Evolutionary conservation across 768 basidiomycete species (phyloP).

Genomic region (Russula dissimulans): DNA sequence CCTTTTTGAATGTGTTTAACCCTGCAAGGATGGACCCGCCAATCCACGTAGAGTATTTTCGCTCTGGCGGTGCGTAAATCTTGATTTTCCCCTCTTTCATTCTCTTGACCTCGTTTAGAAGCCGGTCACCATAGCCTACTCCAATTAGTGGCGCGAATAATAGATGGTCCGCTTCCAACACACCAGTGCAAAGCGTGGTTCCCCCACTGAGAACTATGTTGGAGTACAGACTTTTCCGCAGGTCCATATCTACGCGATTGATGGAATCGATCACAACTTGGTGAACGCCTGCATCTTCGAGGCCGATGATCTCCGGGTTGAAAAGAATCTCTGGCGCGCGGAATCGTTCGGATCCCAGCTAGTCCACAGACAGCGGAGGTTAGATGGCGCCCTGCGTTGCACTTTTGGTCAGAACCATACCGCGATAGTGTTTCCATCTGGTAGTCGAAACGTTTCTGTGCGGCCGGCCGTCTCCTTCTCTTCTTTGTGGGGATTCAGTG

Average conservation of each 20-base stretch:
- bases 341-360: slow-evolving; percentile 94
- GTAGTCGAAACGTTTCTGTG: slow-evolving; percentile 82
- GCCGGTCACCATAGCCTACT: slow-evolving; percentile 90
- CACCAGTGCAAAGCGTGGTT: slow-evolving; percentile 90
- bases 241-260: slow-evolving; percentile 89
- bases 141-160: slow-evolving; percentile 20
- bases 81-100: slow-evolving; percentile 97
- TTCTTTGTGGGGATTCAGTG: slow-evolving; percentile 86
- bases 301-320: slow-evolving; percentile 93
- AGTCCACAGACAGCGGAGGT: slow-evolving; percentile 1
- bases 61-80: slow-evolving; percentile 98
- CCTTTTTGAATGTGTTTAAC: slow-evolving; percentile 96
- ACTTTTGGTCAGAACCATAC: slow-evolving; percentile 20
- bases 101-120: slow-evolving; percentile 91
- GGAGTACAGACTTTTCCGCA: slow-evolving; percentile 89
- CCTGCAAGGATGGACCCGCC: slow-evolving; percentile 96
- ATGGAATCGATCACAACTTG: slow-evolving; percentile 99
- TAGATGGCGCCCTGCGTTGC: background rate
- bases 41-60: slow-evolving; percentile 96
- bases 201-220: slow-evolving; percentile 97
- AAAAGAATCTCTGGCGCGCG: slow-evolving; percentile 96
- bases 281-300: slow-evolving; percentile 95
- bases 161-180: slow-evolving; percentile 17
- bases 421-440: slow-evolving; percentile 87
- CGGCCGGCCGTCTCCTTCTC: slow-evolving; percentile 81